Percentiles rank a stretch among this genome's conserved stretches.
Conservation (phyloP, 306 rosid genomes). For the Arachis stenosperma region DNA sequence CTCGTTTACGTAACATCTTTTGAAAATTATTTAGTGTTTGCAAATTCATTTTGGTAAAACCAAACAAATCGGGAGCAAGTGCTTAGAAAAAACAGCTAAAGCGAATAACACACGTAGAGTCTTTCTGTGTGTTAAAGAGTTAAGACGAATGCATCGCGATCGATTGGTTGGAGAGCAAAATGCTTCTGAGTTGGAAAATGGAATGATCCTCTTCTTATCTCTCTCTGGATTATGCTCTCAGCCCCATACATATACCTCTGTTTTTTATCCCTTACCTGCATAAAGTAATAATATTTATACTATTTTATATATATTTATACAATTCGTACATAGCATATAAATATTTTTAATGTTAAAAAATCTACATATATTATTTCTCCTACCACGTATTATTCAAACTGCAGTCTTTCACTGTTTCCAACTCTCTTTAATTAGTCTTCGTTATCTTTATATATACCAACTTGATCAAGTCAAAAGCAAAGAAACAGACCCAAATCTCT, state of each 20-base stretch:
- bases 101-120: too few species aligned
- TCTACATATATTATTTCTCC: too few species aligned
- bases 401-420: constrained; percentile 62
- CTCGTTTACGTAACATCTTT: too few species aligned
- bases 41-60: neutral
- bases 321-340: too few species aligned
- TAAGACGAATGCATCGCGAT: too few species aligned
- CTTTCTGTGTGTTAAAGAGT: too few species aligned
- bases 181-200: constrained; percentile 59
- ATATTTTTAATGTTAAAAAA: too few species aligned
- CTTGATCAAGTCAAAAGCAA: constrained; percentile 43
- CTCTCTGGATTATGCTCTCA: constrained; percentile 52
- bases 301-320: too few species aligned
- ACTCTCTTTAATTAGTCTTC: constrained; percentile 27
- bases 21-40: too few species aligned
- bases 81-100: constrained; percentile 34
- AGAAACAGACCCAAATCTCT: neutral
- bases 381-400: neutral
- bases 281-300: too few species aligned
- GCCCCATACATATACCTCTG: constrained; percentile 62
- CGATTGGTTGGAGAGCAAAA: constrained; percentile 9
- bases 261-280: neutral
- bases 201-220: constrained; percentile 52
- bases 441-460: constrained; percentile 28
- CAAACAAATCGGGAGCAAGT: neutral